These are phyloP conservation scores for Forsythia suspensa DNA, from an alignment of 257 asterid species.

Conservation along the genomic window DNA sequence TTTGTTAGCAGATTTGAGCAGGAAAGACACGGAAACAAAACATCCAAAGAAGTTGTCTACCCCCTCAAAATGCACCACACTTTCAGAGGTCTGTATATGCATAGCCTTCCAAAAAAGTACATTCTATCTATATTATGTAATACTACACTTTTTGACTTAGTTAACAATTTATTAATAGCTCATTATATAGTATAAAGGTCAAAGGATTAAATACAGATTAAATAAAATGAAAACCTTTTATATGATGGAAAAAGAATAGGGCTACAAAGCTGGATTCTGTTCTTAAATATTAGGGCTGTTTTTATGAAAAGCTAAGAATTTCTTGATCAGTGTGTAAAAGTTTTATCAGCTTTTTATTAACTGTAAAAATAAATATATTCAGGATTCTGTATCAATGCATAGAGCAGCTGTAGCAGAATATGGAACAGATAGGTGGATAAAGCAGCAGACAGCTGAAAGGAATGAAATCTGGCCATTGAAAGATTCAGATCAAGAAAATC, in stretches of 20 bases:
- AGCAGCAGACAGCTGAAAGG: conserved; percentile 24
- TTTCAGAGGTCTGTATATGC: conserved; percentile 37
- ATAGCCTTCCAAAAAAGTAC: not conserved
- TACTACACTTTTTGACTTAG: not conserved
- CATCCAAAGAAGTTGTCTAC: conserved; percentile 32
- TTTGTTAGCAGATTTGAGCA: conserved; percentile 38
- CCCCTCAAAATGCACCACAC: conserved; percentile 31
- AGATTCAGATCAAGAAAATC: conserved; percentile 27
- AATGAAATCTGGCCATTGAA: conserved; percentile 37
- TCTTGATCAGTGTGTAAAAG: conserved; percentile 42
- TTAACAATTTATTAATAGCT: not conserved
- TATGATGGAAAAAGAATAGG: conserved; percentile 46
- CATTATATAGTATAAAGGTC: conserved; percentile 21
- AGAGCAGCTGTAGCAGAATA: conserved; percentile 42
- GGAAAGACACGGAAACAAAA: conserved; percentile 36
- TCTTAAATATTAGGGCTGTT: no score
- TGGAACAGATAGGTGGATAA: conserved; percentile 33
- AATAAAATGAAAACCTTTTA: conserved; percentile 20
- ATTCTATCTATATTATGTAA: not conserved
- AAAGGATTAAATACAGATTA: conserved; percentile 24
- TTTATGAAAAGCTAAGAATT: conserved; percentile 9
- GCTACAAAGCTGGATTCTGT: conserved; percentile 42
- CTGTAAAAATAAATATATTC: conserved; percentile 17
- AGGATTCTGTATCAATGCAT: conserved; percentile 59
- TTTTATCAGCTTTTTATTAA: conserved; percentile 28